A percentile compares a stretch with the other conserved stretches of the same genome.
phyloP scores from a whole-genome alignment of 1,284 basidiomycete genomes.

The Pseudozyma thailandica region DNA sequence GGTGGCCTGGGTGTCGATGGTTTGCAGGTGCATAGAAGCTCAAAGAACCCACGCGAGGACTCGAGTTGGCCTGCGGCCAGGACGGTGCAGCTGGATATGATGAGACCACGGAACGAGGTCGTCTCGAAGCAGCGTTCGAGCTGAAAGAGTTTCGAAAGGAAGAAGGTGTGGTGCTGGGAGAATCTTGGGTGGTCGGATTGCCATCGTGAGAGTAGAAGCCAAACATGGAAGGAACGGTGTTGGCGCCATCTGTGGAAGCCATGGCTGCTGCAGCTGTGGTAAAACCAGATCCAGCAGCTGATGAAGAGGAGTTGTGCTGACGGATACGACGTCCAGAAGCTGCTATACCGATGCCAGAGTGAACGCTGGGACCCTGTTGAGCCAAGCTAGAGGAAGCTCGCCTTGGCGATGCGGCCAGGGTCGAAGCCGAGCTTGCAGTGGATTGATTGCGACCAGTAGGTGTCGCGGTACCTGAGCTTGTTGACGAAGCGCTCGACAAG shows the following conservation, averaged over 20 bases:
- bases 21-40: slow-evolving; percentile 10
- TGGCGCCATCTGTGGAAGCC: slow-evolving; percentile 15
- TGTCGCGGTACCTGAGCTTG: slow-evolving; percentile 26
- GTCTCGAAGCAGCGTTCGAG: not conserved
- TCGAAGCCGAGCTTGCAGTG: not conserved
- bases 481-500: slow-evolving; percentile 12
- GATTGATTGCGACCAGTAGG: slow-evolving; percentile 1
- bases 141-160: not conserved
- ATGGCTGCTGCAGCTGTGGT: slow-evolving; percentile 14
- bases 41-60: slow-evolving; percentile 2
- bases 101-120: not conserved
- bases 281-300: not conserved
- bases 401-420: slow-evolving; percentile 2
- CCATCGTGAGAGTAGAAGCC: slow-evolving; percentile 43
- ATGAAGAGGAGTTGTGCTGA: not conserved
- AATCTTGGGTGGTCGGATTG: not conserved
- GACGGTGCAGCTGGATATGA: not conserved
- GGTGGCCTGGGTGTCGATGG: not conserved
- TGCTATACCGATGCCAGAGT: not conserved
- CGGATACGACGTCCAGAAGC: not conserved
- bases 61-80: slow-evolving; percentile 3
- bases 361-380: not conserved
- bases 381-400: slow-evolving; percentile 9
- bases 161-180: not conserved
- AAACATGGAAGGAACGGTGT: slow-evolving; percentile 37